phyloP scores from a whole-genome alignment of 805 yeast genomes.

The Kluyveromyces nonfermentans region DNA sequence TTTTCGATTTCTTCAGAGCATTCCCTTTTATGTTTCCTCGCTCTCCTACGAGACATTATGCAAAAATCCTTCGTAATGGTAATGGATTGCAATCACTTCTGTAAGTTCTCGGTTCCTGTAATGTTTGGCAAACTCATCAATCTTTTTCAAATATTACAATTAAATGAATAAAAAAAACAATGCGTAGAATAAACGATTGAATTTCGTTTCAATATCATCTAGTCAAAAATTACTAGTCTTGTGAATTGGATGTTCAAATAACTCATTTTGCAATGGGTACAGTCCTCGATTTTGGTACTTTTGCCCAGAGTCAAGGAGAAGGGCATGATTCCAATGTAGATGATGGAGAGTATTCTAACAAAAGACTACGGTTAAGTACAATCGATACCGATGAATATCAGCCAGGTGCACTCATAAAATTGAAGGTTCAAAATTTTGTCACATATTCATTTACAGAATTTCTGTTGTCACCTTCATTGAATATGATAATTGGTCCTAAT shows the following conservation, averaged over 20 bases:
- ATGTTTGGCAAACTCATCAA: background rate
- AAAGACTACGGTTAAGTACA: constrained; percentile 10
- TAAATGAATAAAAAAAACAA: background rate
- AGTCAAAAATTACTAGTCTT: too few relatives aligned
- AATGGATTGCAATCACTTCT: too few relatives aligned
- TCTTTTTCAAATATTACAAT: background rate
- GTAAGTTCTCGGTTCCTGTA: too few relatives aligned
- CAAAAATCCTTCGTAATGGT: background rate
- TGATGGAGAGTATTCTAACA: background rate
- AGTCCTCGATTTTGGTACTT: background rate
- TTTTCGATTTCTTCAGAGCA: constrained; percentile 22
- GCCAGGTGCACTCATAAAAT: constrained; percentile 43
- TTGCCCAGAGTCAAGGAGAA: background rate
- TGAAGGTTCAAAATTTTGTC: constrained; percentile 56
- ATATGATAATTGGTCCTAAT: constrained; percentile 92
- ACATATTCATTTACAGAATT: constrained; percentile 65
- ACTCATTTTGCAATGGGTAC: background rate
- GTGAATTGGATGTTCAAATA: too few relatives aligned
- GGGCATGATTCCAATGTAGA: background rate
- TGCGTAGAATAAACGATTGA: background rate
- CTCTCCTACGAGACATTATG: constrained; percentile 3
- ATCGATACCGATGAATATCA: constrained; percentile 24
- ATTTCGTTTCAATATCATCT: too few relatives aligned
- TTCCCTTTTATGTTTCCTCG: constrained; percentile 14
- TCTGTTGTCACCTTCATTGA: constrained; percentile 69